Evolutionary conservation across 192 early-diverging fungal species (phyloP), one percentile per base, ranked within the genome.

Genomic region (Funneliformis mosseae): DNA sequence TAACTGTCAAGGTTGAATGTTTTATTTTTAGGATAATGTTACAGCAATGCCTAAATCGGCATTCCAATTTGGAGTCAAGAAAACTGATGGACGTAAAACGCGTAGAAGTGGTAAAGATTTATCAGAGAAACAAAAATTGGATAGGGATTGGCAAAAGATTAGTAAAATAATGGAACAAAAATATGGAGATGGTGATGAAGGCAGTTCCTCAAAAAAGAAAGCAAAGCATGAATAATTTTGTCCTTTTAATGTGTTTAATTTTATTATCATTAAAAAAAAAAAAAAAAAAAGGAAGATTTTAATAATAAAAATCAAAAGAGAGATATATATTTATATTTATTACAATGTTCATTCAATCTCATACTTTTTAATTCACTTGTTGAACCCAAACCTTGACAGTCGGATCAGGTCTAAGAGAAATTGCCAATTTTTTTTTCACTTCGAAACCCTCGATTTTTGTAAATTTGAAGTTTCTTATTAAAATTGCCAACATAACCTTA

Each of bases 21-120:
- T 55, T 45, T 50, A 39, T 38, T 50, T 45, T 28, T 28, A 78
- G 76, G 92, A 92, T 27, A 86, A 84, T 27, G 86, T 94, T 38
- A 93, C 93, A 39, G 88, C 92, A 33, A 80, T 94, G 45, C 93
- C 94, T 0, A 93, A 94, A 85, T 92, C 91, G 23, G 92, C 94
- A 4, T 92, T 91, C 74, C 91, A 94, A 78, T 94, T 92, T 82
- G 94, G 93, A 46, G 89, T 95, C 14, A 95, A 94, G 81, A 87
- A 88, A 80, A 82, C 85, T 23, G 93, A 92, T 67, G 91, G 91
- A 5, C 86, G 92, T 23, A 90, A 90, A 74, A 86, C 84, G 43
- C 89, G 88, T 59, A 82, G 81, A 76, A 86, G 83, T 33, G 77
- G 84, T 10, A 82, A 81, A 41, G 86, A 83, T 18, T 78, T 84